Percentiles rank a stretch among this genome's conserved stretches.
Evolutionary conservation across 805 yeast species (phyloP).

Genomic region (Barnettozyma pratensis): DNA sequence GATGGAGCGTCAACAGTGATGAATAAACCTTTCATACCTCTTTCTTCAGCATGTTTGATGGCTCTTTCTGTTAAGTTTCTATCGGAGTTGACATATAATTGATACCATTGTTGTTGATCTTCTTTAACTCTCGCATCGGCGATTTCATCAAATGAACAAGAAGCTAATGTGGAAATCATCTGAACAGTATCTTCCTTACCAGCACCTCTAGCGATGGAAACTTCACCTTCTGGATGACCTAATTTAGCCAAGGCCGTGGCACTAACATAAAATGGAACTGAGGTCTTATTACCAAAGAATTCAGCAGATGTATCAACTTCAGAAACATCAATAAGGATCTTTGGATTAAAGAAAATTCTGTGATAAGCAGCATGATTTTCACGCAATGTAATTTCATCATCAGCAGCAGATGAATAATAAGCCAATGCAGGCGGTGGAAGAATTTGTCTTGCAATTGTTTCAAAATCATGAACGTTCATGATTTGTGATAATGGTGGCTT

Average conservation of each 20-base stretch:
- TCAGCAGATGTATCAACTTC: constrained; percentile 63
- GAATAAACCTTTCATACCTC: constrained; percentile 78
- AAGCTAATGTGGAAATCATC: constrained; percentile 91
- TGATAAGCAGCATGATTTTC: constrained; percentile 91
- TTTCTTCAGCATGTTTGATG: constrained; percentile 64
- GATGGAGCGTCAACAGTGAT: constrained; percentile 93
- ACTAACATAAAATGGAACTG: constrained; percentile 80
- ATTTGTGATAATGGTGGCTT: constrained; percentile 70
- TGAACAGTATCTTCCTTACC: constrained; percentile 67
- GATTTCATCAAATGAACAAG: constrained; percentile 84
- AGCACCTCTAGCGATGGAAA: constrained; percentile 79
- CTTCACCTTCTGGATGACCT: constrained; percentile 93
- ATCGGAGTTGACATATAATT: constrained; percentile 77
- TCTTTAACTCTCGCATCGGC: constrained; percentile 58
- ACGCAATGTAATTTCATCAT: constrained; percentile 85
- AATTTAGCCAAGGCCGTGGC: constrained; percentile 92
- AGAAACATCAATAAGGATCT: constrained; percentile 75
- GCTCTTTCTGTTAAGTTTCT: constrained; percentile 55
- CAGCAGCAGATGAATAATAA: constrained; percentile 86
- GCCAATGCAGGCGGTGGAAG: constrained; percentile 85
- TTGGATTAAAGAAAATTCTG: constrained; percentile 82
- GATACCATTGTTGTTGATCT: constrained; percentile 82
- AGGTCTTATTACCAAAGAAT: constrained; percentile 65
- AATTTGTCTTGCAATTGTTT: constrained; percentile 74
- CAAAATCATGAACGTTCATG: constrained; percentile 81